Conservation (phyloP, 2,329 filamentous ascomycete genomes). For the Fusarium domesticum region DNA sequence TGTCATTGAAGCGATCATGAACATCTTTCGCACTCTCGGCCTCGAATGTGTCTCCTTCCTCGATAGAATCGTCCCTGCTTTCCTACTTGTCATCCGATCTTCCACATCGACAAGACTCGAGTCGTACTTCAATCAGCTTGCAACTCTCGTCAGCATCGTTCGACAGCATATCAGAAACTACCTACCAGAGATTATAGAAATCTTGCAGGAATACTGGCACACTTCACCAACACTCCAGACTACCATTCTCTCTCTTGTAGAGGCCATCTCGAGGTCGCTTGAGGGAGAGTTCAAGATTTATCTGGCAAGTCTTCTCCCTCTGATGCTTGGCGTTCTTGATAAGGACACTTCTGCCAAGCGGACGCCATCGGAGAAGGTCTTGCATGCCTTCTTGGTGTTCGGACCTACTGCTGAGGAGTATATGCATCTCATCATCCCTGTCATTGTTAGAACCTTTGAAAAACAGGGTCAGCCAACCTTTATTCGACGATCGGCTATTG, state of each 20-base stretch:
- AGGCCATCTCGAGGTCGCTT: conserved; percentile 87
- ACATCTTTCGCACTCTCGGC: conserved; percentile 94
- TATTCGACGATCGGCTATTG: conserved; percentile 84
- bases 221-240: conserved; percentile 75
- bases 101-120: conserved; percentile 77
- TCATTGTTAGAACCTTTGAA: conserved; percentile 92
- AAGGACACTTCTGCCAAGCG: conserved; percentile 74
- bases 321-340: conserved; percentile 93
- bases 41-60: conserved; percentile 95
- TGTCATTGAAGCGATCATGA: conserved; percentile 97
- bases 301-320: conserved; percentile 78
- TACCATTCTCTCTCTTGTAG: conserved; percentile 87
- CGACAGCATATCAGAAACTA: conserved; percentile 94
- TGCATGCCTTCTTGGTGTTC: conserved; percentile 95
- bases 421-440: conserved; percentile 97
- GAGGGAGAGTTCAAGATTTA: conserved; percentile 99
- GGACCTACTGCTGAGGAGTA: conserved; percentile 96
- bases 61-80: conserved; percentile 89
- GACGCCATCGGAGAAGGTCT: conserved; percentile 81
- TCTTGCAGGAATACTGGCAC: conserved; percentile 89
- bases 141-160: conserved; percentile 89
- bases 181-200: conserved; percentile 78
- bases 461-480: conserved; percentile 76
- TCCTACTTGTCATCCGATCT: conserved; percentile 81
- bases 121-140: conserved; percentile 96